Conservation (phyloP, 306 rosid genomes). For the Inga leiocalycina region DNA sequence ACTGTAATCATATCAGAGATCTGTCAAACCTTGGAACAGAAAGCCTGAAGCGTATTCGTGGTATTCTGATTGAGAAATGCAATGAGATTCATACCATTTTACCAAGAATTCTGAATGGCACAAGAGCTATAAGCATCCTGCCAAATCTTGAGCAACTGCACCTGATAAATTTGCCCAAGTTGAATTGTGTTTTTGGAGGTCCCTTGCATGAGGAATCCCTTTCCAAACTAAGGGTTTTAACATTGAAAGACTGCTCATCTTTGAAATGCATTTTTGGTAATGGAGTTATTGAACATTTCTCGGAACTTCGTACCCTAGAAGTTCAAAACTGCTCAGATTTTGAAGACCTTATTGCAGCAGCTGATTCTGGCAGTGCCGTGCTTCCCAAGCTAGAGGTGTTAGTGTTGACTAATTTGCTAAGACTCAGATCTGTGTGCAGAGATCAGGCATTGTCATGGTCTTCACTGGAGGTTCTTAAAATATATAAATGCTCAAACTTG, state of each 20-base stretch:
- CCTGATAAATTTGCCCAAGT: neutral
- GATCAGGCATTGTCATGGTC: slow-evolving; percentile 7
- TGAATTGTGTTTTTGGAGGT: slow-evolving; percentile 10
- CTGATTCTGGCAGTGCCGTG: neutral
- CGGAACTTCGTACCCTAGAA: neutral
- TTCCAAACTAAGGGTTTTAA: neutral
- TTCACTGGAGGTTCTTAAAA: neutral
- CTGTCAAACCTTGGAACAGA: slow-evolving; percentile 21
- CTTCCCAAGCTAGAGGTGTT: slow-evolving; percentile 21
- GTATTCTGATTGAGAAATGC: slow-evolving; percentile 33
- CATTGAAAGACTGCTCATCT: neutral
- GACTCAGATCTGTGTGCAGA: neutral
- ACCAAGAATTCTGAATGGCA: neutral
- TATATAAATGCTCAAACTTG: neutral
- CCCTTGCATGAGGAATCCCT: slow-evolving; percentile 3
- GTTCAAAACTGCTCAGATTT: slow-evolving; percentile 13
- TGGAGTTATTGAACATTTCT: neutral
- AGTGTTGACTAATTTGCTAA: neutral
- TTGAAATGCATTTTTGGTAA: slow-evolving; percentile 11
- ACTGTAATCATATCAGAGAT: slow-evolving; percentile 10
- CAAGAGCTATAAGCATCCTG: neutral
- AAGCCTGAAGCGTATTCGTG: slow-evolving; percentile 23
- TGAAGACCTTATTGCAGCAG: neutral
- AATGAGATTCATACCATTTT: slow-evolving; percentile 9
- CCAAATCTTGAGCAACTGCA: neutral